Conservation (phyloP, 345 rosid species). For the Dovyalis caffra region DNA sequence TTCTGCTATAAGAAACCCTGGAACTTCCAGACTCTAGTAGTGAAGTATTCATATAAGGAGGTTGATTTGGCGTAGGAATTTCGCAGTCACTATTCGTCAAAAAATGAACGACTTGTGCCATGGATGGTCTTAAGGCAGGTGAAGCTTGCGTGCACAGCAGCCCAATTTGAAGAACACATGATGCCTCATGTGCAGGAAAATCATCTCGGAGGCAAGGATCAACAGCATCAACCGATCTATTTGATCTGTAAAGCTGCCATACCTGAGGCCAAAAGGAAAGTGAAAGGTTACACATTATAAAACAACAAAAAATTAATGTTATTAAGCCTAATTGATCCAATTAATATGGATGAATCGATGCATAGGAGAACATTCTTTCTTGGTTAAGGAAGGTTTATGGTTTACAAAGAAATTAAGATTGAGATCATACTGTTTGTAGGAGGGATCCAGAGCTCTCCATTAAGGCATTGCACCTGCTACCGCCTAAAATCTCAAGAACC, state of each 20-base stretch:
- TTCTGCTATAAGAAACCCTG: constrained; percentile 18
- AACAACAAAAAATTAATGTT: neutral
- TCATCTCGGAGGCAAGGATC: constrained; percentile 31
- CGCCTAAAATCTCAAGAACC: constrained; percentile 43
- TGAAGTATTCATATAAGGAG: constrained; percentile 43
- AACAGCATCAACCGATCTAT: constrained; percentile 36
- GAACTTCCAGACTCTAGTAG: constrained; percentile 22
- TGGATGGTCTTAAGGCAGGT: constrained; percentile 45
- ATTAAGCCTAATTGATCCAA: too few relatives aligned
- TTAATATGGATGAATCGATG: neutral
- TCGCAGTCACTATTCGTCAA: constrained; percentile 18
- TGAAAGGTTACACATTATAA: neutral
- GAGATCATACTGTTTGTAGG: constrained; percentile 37
- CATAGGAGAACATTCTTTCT: too few relatives aligned
- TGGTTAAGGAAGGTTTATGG: neutral
- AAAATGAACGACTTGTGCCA: constrained; percentile 42
- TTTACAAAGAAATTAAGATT: neutral
- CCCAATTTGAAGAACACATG: constrained; percentile 43
- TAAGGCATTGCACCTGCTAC: constrained; percentile 38
- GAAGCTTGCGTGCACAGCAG: constrained; percentile 52
- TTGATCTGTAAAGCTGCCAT: constrained; percentile 44
- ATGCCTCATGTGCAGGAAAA: constrained; percentile 25
- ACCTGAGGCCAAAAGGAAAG: constrained; percentile 30
- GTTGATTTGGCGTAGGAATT: constrained; percentile 44
- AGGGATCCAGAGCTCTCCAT: constrained; percentile 37